Evolutionary conservation across 768 basidiomycete species (phyloP).

Genomic region (Mycena polygramma): DNA sequence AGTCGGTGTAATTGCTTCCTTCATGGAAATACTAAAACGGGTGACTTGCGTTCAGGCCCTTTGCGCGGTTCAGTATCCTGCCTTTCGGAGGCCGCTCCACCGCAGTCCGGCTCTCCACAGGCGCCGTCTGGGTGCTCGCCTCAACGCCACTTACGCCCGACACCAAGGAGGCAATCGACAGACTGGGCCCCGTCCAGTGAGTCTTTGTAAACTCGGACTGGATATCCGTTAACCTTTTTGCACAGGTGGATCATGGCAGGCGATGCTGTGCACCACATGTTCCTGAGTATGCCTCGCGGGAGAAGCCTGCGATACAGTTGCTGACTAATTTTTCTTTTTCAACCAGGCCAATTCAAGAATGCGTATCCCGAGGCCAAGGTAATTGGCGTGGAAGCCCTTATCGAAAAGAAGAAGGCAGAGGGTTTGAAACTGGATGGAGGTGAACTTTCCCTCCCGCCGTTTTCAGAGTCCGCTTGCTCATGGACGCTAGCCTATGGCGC

Average conservation of each 20-base stretch:
- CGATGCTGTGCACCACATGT: conserved; percentile 72
- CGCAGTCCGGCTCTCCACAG: conserved; percentile 75
- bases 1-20: conserved; percentile 23
- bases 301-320: neutral
- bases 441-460: conserved; percentile 46
- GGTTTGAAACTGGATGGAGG: conserved; percentile 74
- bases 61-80: conserved; percentile 72
- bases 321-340: conserved; percentile 8
- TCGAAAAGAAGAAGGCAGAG: conserved; percentile 65
- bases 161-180: conserved; percentile 72
- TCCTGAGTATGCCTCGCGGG: conserved; percentile 55
- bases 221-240: conserved; percentile 16
- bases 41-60: conserved; percentile 61
- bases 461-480: conserved; percentile 4
- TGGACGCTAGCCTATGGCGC: conserved; percentile 64
- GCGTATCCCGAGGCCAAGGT: conserved; percentile 80
- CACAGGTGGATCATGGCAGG: conserved; percentile 70
- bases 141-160: conserved; percentile 78
- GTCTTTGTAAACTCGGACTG: conserved; percentile 31
- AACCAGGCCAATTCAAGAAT: conserved; percentile 70
- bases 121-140: conserved; percentile 86
- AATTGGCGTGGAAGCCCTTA: conserved; percentile 72
- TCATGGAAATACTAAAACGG: conserved; percentile 4
- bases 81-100: conserved; percentile 90
- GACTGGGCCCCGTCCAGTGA: conserved; percentile 79